Percentiles rank a stretch among this genome's conserved stretches.
Evolutionary conservation across 192 early-diverging fungal genomes (phyloP).

Genomic region (Podila horticola): DNA sequence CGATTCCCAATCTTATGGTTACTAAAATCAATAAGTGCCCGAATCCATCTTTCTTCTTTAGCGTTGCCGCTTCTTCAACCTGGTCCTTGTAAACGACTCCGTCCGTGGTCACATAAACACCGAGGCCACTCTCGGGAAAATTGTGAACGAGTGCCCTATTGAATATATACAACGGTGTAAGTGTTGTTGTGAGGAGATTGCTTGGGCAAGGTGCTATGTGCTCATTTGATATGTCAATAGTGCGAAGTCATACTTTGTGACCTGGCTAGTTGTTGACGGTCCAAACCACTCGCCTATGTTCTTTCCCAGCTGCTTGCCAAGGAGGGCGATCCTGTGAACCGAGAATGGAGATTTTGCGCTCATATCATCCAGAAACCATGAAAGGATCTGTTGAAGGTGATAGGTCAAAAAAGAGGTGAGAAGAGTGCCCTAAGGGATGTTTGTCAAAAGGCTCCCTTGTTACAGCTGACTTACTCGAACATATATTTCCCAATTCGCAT

Average conservation of each 20-base stretch:
- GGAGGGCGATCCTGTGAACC: conserved; percentile 90
- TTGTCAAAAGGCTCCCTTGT: background rate
- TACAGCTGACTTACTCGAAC: conserved; percentile 38
- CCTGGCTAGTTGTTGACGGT: conserved; percentile 86
- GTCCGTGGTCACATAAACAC: conserved; percentile 84
- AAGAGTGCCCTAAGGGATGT: background rate
- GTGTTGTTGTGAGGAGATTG: background rate
- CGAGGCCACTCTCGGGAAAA: conserved; percentile 65
- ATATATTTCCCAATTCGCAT: conserved; percentile 55
- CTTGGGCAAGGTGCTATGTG: background rate
- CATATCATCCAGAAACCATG: conserved; percentile 86
- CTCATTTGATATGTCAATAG: conserved; percentile 7
- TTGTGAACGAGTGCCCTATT: conserved; percentile 68
- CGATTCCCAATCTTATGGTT: conserved; percentile 90
- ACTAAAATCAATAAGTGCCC: conserved; percentile 86
- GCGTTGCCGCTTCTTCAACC: conserved; percentile 62
- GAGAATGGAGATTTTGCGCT: conserved; percentile 79
- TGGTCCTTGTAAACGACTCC: conserved; percentile 83
- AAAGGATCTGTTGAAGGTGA: conserved; percentile 64
- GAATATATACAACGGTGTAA: background rate
- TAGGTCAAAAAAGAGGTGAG: background rate
- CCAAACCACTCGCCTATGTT: conserved; percentile 99
- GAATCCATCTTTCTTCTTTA: conserved; percentile 57
- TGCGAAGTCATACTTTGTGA: conserved; percentile 69
- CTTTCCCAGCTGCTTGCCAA: conserved; percentile 87